A percentile compares a stretch with the other conserved stretches of the same genome.
phyloP scores from a whole-genome alignment of 2,329 filamentous ascomycete genomes.

The Colletotrichum tropicale region DNA sequence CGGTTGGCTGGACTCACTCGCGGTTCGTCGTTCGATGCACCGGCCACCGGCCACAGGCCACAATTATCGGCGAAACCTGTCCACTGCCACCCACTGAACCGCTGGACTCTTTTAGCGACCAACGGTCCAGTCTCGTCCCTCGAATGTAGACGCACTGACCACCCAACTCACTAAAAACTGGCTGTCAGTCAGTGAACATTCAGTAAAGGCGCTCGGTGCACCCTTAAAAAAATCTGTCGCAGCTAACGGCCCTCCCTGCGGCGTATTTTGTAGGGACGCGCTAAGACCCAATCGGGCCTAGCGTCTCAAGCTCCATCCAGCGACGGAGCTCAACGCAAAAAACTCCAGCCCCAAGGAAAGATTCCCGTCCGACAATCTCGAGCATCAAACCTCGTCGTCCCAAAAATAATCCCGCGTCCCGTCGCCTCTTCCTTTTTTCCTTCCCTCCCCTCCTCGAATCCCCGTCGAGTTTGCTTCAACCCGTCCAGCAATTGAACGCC shows the following conservation, averaged over 20 bases:
- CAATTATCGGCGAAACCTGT: conserved; percentile 7
- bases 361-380: conserved; percentile 33
- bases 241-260: conserved; percentile 16
- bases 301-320: conserved; percentile 34
- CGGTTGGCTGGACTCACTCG: background rate
- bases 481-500: conserved; percentile 13
- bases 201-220: background rate
- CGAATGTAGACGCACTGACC: background rate
- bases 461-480: conserved; percentile 23
- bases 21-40: background rate
- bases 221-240: background rate
- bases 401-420: conserved; percentile 34
- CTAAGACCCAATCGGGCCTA: conserved; percentile 33
- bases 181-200: background rate
- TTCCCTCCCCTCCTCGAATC: conserved; percentile 16
- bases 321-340: conserved; percentile 47
- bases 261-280: conserved; percentile 23
- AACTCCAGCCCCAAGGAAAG: conserved; percentile 43
- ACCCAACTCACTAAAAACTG: background rate
- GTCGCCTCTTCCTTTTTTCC: background rate
- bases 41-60: conserved; percentile 8
- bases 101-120: background rate
- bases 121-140: background rate
- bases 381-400: conserved; percentile 28
- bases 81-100: background rate